Percentiles rank a stretch among this genome's conserved stretches.
These are phyloP conservation scores for Botrytis squamosa DNA, from an alignment of 2,329 filamentous ascomycete species.

Conservation along the genomic window DNA sequence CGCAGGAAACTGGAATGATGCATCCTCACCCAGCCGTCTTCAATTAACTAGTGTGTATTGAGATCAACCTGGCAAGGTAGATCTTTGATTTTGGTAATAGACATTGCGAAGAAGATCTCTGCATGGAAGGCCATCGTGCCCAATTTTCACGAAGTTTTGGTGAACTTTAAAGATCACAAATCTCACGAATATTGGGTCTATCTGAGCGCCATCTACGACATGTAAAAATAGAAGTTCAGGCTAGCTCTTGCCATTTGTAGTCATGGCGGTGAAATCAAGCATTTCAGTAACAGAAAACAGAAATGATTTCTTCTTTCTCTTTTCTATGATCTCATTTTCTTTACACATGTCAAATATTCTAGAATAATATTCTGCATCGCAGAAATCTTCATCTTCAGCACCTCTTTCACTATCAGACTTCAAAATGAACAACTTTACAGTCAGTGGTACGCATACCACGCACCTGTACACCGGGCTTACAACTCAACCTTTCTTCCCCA, in stretches of 20 bases:
- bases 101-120: background rate
- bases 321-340: background rate
- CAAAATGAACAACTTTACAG: slow-evolving; percentile 7
- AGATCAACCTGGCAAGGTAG: background rate
- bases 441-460: background rate
- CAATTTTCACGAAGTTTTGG: background rate
- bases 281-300: background rate
- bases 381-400: background rate
- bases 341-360: slow-evolving; percentile 2
- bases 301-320: background rate
- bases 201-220: background rate
- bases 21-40: background rate
- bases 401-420: background rate
- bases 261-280: background rate
- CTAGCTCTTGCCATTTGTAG: background rate
- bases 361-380: slow-evolving; percentile 27
- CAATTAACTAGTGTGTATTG: background rate
- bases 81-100: background rate
- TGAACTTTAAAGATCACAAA: background rate
- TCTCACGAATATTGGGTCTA: background rate
- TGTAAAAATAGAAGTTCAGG: background rate
- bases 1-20: background rate
- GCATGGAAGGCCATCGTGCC: background rate
- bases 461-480: background rate
- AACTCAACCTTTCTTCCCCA: background rate